Evolutionary conservation across 495 filamentous ascomycete species (phyloP), one percentile per base, ranked within the genome.

Genomic region (Aspergillus olivimuriae): DNA sequence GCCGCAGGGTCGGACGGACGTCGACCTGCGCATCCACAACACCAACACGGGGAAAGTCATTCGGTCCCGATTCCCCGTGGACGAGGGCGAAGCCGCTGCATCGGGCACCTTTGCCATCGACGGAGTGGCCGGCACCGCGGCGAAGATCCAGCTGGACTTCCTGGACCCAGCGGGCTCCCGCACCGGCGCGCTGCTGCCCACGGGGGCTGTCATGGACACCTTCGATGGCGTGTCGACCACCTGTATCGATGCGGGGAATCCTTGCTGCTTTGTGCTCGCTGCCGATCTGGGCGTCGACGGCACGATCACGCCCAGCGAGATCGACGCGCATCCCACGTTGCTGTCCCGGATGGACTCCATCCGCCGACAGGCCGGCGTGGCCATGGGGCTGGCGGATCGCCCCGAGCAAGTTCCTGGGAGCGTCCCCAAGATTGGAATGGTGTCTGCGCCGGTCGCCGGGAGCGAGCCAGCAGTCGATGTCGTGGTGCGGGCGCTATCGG

Each of bases 171-270:
- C 76, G 0, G 85, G 84, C 0, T 77, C 81, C 2, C 81, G 76
- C 50, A 88, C 84, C 1, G 83, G 83, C 2, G 69, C 69, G 30
- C 51, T 81, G 20, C 54, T 88, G 15, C 84, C 84, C 3, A 87
- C 84, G 0, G 80, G 81, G 0, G 73, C 72, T 26, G 58, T 60
- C 1, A 55, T 70, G 5, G 79, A 89, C 47, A 52, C 24, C 0
- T 64, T 87, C 22, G 58, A 68, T 4, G 72, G 75, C 2, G 58
- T 78, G 0, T 52, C 63, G n/a, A 78, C 74, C 2, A 77, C 65
- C 7, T 72, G 69, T 30, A 70, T 87, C 20, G 85, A 89, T 44
- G 80, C 76, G 2, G 76, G 72, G 1, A 87, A 86, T 46, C 84
- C 84, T 0, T 77, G 78, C 24, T 73, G 83, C 3, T 87, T 87